Percentiles rank a stretch among this genome's conserved stretches.
Evolutionary conservation across 2,329 filamentous ascomycete species (phyloP).

Genomic region (Aspergillus spinulosporus): DNA sequence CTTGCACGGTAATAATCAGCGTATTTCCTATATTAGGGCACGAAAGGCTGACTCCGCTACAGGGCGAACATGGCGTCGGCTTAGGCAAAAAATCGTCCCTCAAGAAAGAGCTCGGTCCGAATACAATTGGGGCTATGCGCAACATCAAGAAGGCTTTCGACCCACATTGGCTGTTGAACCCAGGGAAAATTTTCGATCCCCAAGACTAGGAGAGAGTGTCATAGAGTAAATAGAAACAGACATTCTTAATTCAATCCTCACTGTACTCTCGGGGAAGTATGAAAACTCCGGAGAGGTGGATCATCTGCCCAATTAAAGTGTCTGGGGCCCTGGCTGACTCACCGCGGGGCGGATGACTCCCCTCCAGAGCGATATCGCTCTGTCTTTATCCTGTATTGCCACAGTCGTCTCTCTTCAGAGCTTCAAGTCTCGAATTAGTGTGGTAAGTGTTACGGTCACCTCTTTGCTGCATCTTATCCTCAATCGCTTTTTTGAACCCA

Average conservation of each 20-base stretch:
- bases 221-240: neutral
- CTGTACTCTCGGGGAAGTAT: conserved; percentile 5
- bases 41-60: conserved; percentile 13
- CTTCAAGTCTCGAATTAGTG: conserved; percentile 14
- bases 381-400: conserved; percentile 18
- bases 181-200: conserved; percentile 84
- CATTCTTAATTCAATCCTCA: neutral
- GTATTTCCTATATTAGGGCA: neutral
- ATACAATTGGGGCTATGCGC: conserved; percentile 81
- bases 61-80: conserved; percentile 80
- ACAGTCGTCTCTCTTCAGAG: conserved; percentile 24
- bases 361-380: conserved; percentile 36
- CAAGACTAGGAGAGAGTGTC: conserved; percentile 18
- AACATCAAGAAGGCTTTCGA: conserved; percentile 78
- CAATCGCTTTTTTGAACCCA: neutral
- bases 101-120: conserved; percentile 73
- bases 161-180: conserved; percentile 86
- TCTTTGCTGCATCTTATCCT: no score
- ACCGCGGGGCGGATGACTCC: conserved; percentile 24
- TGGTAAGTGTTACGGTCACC: conserved; percentile 23
- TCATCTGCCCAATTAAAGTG: conserved; percentile 11
- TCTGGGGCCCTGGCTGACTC: conserved; percentile 24
- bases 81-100: conserved; percentile 82
- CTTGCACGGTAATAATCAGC: conserved; percentile 63
- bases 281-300: conserved; percentile 7